Evolutionary conservation across 2,329 filamentous ascomycete genomes (phyloP), one percentile per base, ranked within the genome.

Genomic region (Nannizzia gypsea): DNA sequence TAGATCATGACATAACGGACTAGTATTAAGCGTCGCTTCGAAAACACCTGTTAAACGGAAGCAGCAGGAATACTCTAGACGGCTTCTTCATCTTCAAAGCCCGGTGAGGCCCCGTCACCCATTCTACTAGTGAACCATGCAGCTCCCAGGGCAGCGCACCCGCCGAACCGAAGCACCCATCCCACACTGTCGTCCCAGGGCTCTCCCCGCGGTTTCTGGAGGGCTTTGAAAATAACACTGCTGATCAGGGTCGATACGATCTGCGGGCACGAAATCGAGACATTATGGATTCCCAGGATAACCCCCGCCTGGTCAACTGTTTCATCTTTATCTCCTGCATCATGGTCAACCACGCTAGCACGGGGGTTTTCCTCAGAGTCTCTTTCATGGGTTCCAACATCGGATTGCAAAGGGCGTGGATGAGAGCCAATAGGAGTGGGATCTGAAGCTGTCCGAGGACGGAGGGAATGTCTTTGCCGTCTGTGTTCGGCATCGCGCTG

Each of bases 261-360:
- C 71, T 97, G 92, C 1, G 92, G 92, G 3, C 90, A 85, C 0
- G 91, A 90, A 66, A 97, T 88, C 15, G 91, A 87, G 75, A 97
- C 92, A 72, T 97, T 97, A 77, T 97, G 92, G 59, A 97, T 90
- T 6, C 92, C 92, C 1, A 97, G 81, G 50, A 97, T 90, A 44
- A 96, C 88, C 46, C 92, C 90, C 3, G 90, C 89, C 70, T 93
- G 87, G 67, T 91, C 88, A 1, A 83, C 78, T 42, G 83, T 80
- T 2, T 81, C 79, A n/a, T 80, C 79, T 54, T 81, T 76, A 15
- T 73, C 74, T 9, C 70, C 55, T 6, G 60, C 58, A 20, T 66
- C 58, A 20, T 66, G 42, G 1, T 57, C 59, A n/a, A 59, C 72
- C 6, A 73, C 72, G 8, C 73, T 68, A 31, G 59, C 54, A 20